Base-by-base conservation (phyloP, 192 early-diverging fungal species). In the Podila verticillata region DNA sequence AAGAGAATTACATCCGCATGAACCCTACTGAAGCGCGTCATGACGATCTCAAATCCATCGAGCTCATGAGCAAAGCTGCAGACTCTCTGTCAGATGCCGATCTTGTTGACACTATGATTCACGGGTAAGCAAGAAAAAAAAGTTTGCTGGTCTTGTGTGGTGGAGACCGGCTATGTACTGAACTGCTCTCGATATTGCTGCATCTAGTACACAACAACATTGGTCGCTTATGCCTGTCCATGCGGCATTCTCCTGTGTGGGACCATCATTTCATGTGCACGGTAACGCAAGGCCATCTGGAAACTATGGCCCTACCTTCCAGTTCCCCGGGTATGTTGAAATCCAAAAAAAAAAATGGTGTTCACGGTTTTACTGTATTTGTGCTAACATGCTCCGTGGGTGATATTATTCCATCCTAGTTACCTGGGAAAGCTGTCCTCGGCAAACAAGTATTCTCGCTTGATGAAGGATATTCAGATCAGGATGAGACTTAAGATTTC, bases 371-470 rank as follows among this genome's bases (percentile, higher is more conserved):
- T 44, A 12, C 20, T 13, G 20, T 15, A 12, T 34, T 3, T 54
- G 10, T 12, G 6, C 22, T 30, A 6, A 49, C 59, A 9, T 0
- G 58, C 28, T 65, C 29, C 7, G 5, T 5, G 44, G 15, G 39
- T 29, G 20, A 20, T n/a, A 31, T 9, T 67, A 63, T 69, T 74
- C 28, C 84, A 84, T 68, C 80, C 66, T 65, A 95, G 94, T 9
- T 98, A 92, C 91, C 77, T 99, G 22, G 98, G 98, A 17, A 90
- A 96, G 82, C 94, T 94, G 68, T 97, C 96, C 2, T 96, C 91
- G 69, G 82, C 92, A 36, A 49, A 48, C 26, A 97, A 96, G 75
- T 86, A 88, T 61, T 80, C 72, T 26, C 89, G 97, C 15, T 71
- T 89, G 54, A 81, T 98, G 62, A 84, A 88, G 64, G 95, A 98